Conservation (phyloP, 164 flowering plant genomes). For the Vitis labrusca region DNA sequence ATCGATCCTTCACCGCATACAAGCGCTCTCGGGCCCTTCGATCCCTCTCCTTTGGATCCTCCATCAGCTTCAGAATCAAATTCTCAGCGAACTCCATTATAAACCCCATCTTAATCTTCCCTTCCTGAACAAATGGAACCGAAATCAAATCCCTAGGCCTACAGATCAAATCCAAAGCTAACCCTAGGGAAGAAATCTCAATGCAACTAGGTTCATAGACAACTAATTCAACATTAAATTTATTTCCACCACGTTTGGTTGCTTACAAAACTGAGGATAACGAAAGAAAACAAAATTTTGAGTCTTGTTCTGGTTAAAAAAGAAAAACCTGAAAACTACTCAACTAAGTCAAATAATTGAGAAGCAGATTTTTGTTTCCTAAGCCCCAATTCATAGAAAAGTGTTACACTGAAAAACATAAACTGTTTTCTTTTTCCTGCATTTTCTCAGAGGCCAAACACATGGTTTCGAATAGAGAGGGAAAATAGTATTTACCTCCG, state of each 20-base stretch:
- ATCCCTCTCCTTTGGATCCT: conserved; percentile 88
- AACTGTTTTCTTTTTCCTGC: not conserved
- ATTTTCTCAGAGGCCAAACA: conserved; percentile 2
- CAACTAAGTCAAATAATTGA: no score
- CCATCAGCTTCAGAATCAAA: conserved; percentile 76
- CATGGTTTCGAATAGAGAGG: not conserved
- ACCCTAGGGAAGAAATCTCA: not conserved
- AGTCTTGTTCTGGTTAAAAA: no score
- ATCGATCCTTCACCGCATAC: conserved; percentile 58
- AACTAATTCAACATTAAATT: not conserved
- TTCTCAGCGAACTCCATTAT: conserved; percentile 96
- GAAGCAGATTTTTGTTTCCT: no score
- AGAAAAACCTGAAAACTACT: no score
- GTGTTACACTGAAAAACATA: not conserved
- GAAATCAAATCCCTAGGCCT: not conserved
- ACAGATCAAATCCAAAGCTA: not conserved
- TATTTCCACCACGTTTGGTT: not conserved
- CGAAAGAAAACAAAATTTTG: not conserved
- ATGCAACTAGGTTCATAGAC: not conserved
- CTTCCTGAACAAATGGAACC: not conserved
- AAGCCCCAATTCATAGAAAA: no score
- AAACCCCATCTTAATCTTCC: conserved; percentile 51
- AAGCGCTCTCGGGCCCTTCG: conserved; percentile 67
- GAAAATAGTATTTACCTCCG: no score
- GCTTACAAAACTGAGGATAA: no score